phyloP scores from a whole-genome alignment of 2,329 filamentous ascomycete genomes.

The Westerdykella ornata region DNA sequence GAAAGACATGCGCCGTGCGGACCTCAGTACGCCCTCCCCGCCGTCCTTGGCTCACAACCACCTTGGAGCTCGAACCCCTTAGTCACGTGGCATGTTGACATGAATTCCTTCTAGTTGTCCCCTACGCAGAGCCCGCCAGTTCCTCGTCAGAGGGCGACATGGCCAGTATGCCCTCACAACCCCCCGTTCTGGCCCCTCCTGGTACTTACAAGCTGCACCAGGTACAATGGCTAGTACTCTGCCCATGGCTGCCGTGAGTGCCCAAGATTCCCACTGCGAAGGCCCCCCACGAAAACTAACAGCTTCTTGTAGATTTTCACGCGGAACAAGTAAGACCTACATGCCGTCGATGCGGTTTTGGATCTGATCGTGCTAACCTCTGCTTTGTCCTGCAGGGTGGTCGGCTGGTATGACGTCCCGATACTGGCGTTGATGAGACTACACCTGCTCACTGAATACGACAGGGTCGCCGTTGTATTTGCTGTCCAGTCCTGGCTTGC shows the following conservation, averaged over 20 bases:
- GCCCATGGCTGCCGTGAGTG: slow-evolving; percentile 80
- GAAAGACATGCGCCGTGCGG: slow-evolving; percentile 69
- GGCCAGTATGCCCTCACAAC: slow-evolving; percentile 49
- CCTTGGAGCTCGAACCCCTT: background rate
- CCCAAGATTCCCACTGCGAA: background rate
- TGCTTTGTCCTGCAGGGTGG: slow-evolving; percentile 46
- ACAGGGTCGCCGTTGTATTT: slow-evolving; percentile 66
- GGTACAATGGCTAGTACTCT: slow-evolving; percentile 67
- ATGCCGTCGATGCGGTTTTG: background rate
- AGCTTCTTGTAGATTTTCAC: slow-evolving; percentile 64
- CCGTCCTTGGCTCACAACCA: background rate
- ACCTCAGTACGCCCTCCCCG: slow-evolving; percentile 56
- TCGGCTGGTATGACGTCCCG: slow-evolving; percentile 50
- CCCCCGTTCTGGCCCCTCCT: background rate
- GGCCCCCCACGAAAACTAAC: slow-evolving; percentile 16
- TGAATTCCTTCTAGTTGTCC: slow-evolving; percentile 58
- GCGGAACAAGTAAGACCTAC: slow-evolving; percentile 63
- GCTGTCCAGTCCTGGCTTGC: slow-evolving; percentile 70
- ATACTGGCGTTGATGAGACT: background rate
- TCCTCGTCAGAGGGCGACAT: slow-evolving; percentile 62
- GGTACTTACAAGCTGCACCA: slow-evolving; percentile 16
- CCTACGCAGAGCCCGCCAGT: slow-evolving; percentile 70
- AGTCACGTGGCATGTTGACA: slow-evolving; percentile 27
- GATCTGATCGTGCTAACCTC: background rate
- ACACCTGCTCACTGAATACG: slow-evolving; percentile 5